A percentile compares a stretch with the other conserved stretches of the same genome.
Evolutionary conservation across 305 asterid species (phyloP).

Genomic region (Fraxinus greggii): DNA sequence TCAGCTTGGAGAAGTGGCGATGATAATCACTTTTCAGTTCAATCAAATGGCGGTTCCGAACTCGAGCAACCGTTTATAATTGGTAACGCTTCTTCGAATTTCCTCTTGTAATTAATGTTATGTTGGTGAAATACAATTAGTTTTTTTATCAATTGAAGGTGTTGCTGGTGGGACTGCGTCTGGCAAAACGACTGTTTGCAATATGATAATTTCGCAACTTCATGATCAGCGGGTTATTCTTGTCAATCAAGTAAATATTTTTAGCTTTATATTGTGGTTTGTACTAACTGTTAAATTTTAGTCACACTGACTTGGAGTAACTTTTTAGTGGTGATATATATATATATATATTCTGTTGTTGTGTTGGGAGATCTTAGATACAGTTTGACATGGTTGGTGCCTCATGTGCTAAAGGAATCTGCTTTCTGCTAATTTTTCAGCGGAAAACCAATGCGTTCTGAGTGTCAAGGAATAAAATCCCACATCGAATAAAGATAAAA

Average conservation of each 20-base stretch:
- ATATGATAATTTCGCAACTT: slow-evolving; percentile 74
- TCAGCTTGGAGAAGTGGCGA: slow-evolving; percentile 15
- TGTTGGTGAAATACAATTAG: not conserved
- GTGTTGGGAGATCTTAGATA: not conserved
- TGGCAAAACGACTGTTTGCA: slow-evolving; percentile 88
- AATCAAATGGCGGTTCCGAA: slow-evolving; percentile 31
- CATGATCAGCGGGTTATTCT: slow-evolving; percentile 91
- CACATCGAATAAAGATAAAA: too few species aligned
- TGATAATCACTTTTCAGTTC: slow-evolving; percentile 27
- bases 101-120: not conserved
- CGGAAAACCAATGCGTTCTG: not conserved
- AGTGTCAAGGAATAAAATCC: too few species aligned
- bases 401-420: not conserved
- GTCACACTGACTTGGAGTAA: not conserved
- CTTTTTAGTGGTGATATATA: not conserved
- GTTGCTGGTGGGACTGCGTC: slow-evolving; percentile 99
- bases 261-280: not conserved
- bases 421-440: not conserved
- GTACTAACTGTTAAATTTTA: not conserved
- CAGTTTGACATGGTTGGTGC: not conserved
- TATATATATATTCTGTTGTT: not conserved
- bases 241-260: slow-evolving; percentile 62
- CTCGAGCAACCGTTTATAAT: slow-evolving; percentile 72
- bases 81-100: slow-evolving; percentile 38
- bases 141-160: slow-evolving; percentile 46